These are phyloP conservation scores for Wickerhamomyces subpelliculosus DNA, from an alignment of 805 yeast genomes.

Conservation along the genomic window DNA sequence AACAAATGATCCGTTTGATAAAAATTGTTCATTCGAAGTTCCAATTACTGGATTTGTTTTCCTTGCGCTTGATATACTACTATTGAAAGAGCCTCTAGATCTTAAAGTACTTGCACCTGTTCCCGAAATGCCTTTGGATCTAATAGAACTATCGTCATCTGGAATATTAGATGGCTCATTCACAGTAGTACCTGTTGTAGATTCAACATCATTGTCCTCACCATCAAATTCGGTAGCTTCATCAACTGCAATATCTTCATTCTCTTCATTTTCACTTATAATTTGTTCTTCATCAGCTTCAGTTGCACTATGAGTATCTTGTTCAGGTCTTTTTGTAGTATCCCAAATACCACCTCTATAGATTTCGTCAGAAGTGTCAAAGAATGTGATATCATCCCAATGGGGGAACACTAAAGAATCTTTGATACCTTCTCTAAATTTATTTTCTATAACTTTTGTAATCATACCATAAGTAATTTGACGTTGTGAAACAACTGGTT, in stretches of 20 bases:
- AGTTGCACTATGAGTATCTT: slow-evolving; percentile 2
- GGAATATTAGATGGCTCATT: background rate
- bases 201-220: background rate
- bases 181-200: too few relatives aligned
- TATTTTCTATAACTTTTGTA: slow-evolving; percentile 72
- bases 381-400: slow-evolving; percentile 83
- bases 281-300: slow-evolving; percentile 6
- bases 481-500: slow-evolving; percentile 86
- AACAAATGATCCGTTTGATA: slow-evolving; percentile 23
- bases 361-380: slow-evolving; percentile 53
- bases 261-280: slow-evolving; percentile 4
- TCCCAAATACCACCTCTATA: slow-evolving; percentile 96
- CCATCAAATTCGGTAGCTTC: background rate
- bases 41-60: slow-evolving; percentile 18
- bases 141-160: slow-evolving; percentile 10
- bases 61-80: slow-evolving; percentile 2
- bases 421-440: slow-evolving; percentile 69
- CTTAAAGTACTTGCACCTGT: background rate
- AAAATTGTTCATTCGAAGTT: slow-evolving; percentile 22
- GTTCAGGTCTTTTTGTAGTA: slow-evolving; percentile 22
- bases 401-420: slow-evolving; percentile 79
- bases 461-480: slow-evolving; percentile 72
- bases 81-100: slow-evolving; percentile 5
- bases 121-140: slow-evolving; percentile 5
- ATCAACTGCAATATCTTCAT: slow-evolving; percentile 3